Evolutionary conservation across 805 yeast species (phyloP).

Genomic region (Metschnikowia baotianmanensis): DNA sequence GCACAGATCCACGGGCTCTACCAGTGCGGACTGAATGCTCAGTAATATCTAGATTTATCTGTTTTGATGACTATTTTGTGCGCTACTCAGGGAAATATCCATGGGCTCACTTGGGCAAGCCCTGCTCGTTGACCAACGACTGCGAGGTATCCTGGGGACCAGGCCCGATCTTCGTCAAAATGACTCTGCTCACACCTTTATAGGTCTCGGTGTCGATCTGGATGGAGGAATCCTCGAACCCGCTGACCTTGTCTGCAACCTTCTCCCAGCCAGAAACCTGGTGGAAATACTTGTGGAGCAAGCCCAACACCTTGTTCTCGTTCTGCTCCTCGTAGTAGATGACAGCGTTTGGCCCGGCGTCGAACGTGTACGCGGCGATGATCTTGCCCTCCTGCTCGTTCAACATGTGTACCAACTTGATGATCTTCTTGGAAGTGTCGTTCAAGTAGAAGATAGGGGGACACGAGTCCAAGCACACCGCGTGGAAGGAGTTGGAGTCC

Average conservation of each 20-base stretch:
- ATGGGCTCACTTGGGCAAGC: constrained; percentile 65
- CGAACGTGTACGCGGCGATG: constrained; percentile 95
- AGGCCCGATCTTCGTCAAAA: constrained; percentile 80
- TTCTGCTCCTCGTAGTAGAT: constrained; percentile 79
- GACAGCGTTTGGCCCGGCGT: constrained; percentile 99
- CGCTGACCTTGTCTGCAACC: constrained; percentile 18
- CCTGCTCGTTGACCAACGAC: constrained; percentile 55
- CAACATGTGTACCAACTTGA: constrained; percentile 51
- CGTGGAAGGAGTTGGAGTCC: constrained; percentile 97
- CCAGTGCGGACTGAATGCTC: too few relatives aligned
- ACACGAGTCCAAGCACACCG: constrained; percentile 91
- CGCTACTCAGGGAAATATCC: too few relatives aligned
- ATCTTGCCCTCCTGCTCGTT: constrained; percentile 64
- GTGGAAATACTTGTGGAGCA: constrained; percentile 59
- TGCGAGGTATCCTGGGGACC: constrained; percentile 72
- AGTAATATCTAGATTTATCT: too few relatives aligned
- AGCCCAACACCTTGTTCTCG: constrained; percentile 70
- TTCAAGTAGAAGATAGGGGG: constrained; percentile 78
- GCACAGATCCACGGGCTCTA: too few relatives aligned
- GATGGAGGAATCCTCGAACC: constrained; percentile 26
- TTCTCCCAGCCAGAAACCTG: constrained; percentile 68
- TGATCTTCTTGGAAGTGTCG: constrained; percentile 22
- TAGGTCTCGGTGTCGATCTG: constrained; percentile 51
- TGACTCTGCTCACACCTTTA: constrained; percentile 78
- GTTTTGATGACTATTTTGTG: too few relatives aligned